Percentiles rank a stretch among this genome's conserved stretches.
phyloP scores from a whole-genome alignment of 108 stramenopile genomes.

The Epipyxis sp. region DNA sequence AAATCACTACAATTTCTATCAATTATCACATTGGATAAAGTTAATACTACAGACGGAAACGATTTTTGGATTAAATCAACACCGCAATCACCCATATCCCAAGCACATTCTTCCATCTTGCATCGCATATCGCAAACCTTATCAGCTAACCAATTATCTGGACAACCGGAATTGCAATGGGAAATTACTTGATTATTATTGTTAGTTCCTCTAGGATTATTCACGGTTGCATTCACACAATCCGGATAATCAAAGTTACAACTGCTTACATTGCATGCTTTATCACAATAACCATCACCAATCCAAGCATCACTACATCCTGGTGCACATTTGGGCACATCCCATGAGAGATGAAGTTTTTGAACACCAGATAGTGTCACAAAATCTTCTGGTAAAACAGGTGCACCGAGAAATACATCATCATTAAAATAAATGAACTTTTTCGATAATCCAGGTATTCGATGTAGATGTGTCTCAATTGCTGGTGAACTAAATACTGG shows the following conservation, averaged over 20 bases:
- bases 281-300: constrained; percentile 60
- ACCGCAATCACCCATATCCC: constrained; percentile 25
- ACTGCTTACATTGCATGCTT: constrained; percentile 39
- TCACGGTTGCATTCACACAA: constrained; percentile 36
- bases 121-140: constrained; percentile 27
- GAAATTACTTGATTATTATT: neutral
- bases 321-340: constrained; percentile 48
- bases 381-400: constrained; percentile 50
- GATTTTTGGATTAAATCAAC: neutral
- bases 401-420: constrained; percentile 55
- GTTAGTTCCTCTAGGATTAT: neutral
- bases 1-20: too few species aligned
- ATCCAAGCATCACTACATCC: constrained; percentile 55
- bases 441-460: constrained; percentile 43
- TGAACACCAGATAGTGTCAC: constrained; percentile 25
- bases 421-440: constrained; percentile 62
- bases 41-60: neutral
- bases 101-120: constrained; percentile 20
- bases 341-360: constrained; percentile 39
- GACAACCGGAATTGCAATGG: neutral
- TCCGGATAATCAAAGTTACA: constrained; percentile 50
- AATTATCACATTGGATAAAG: too few species aligned
- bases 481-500: constrained; percentile 51
- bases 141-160: constrained; percentile 30
- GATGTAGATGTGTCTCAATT: constrained; percentile 54